Conservation (phyloP, 768 basidiomycete species). For the Amanita polypyramis region DNA sequence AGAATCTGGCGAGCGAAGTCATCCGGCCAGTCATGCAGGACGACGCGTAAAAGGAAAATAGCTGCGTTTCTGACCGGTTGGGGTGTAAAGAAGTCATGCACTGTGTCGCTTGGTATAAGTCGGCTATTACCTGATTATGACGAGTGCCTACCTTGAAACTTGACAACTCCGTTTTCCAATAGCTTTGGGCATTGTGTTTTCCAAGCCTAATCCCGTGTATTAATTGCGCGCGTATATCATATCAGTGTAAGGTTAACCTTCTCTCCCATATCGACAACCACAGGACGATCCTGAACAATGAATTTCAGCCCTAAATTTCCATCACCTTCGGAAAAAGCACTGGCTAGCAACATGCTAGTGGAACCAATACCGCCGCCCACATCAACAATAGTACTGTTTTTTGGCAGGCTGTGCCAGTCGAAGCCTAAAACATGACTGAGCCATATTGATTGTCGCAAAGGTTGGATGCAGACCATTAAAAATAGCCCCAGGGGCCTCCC, state of each 20-base stretch:
- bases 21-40: slow-evolving; percentile 77
- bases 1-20: slow-evolving; percentile 37
- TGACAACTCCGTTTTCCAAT: slow-evolving; percentile 39
- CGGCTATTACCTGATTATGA: not conserved
- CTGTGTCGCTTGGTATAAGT: slow-evolving; percentile 18
- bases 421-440: slow-evolving; percentile 31
- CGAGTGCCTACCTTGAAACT: slow-evolving; percentile 36
- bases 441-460: not conserved
- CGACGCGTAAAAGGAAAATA: slow-evolving; percentile 60
- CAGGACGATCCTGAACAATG: slow-evolving; percentile 51
- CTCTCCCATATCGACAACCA: slow-evolving; percentile 42
- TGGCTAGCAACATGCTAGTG: slow-evolving; percentile 22
- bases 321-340: slow-evolving; percentile 20
- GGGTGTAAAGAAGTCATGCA: slow-evolving; percentile 68
- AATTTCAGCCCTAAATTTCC: slow-evolving; percentile 25
- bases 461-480: slow-evolving; percentile 31
- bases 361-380: slow-evolving; percentile 64
- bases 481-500: slow-evolving; percentile 58
- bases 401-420: slow-evolving; percentile 42
- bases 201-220: slow-evolving; percentile 37
- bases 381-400: slow-evolving; percentile 47
- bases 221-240: slow-evolving; percentile 11
- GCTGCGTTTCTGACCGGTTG: slow-evolving; percentile 46
- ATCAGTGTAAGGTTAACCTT: slow-evolving; percentile 23
- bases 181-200: slow-evolving; percentile 45